Evolutionary conservation across 352 stramenopile species (phyloP), one percentile per base, ranked within the genome.

Genomic region (Phytophthora colocasiae): DNA sequence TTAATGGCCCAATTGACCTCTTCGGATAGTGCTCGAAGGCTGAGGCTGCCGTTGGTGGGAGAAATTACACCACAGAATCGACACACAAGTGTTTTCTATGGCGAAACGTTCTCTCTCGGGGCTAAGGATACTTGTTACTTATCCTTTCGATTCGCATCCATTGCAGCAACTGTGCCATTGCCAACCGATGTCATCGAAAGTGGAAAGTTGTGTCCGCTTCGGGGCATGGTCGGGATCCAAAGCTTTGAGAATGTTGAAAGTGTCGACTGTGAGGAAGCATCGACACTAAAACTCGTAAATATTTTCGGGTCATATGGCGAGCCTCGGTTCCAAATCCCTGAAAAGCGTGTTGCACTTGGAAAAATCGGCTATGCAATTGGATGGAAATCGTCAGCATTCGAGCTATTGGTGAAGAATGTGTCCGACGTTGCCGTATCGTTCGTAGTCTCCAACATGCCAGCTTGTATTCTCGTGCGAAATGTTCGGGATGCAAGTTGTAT

Each of bases 291-390:
- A 53, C 54, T 87, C 7, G 59, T 96, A 17, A 78, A 82, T 27
- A 39, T 95, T 17, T 69, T 58, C 15, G 89, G 87, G 4, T 70
- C 53, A 8, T 95, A 91, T 62, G 84, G 84, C 10, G 83, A 96
- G 46, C 75, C 89, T 6, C 66, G 51, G 15, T 71, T 96, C 44
- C 57, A 75, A 12, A 71, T 94, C 14, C n/a, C 52, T 14, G 80
- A 93, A 15, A 87, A 77, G 17, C 44, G 49, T 11, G 45, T 96
- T 17, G 77, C 75, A 29, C 66, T 96, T 26, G 89, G 89, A 40
- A 96, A 96, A 55, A 87, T 96, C 57, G 86, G 87, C 2, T 96
- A 93, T 53, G 82, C 77, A 6, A 78, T 91, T 52, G 83, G 84
- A 3, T 95, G 87, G 87, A 85, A 83, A 61, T 80, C 81, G 12